Evolutionary conservation across 1,139 yeast genomes (phyloP), one percentile per base, ranked within the genome.

Genomic region (Candida sojae): DNA sequence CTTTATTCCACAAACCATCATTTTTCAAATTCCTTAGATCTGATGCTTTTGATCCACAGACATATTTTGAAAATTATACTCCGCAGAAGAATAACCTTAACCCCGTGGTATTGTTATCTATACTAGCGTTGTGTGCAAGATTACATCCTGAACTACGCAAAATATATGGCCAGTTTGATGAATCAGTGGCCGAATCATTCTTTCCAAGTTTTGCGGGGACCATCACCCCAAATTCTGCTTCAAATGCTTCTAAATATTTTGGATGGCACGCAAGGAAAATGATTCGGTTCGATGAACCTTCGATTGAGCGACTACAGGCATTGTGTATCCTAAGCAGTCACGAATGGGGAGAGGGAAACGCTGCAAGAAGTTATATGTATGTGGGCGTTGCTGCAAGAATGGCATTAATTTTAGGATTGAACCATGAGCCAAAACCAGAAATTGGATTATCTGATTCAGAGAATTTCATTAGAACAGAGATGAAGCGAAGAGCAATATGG

Each of bases 261-360:
- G 75, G 72, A 1, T 70, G 70, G 67, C 72, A 70, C 50, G 74
- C 75, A 5, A 52, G 74, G 43, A 58, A 57, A 38, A 42, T 56
- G 8, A 51, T 71, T 10, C 60, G 59, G 42, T 71, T 71, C 56
- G 76, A 71, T 50, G 62, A 66, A 44, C 76, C 77, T 1, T 59
- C 74, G 1, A 58, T 71, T 2, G 73, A 67, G 43, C 51, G 73
- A 36, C 65, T 70, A 2, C 77, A 71, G 49, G 73, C 75, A 1
- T 56, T 71, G 39, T 55, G 67, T 1, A 59, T 71, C 36, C 54
- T 71, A 5, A 68, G 74, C 48, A 66, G 72, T 45, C 76, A 71
- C 55, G 75, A 71, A 56, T 71, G 76, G 76, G 75, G 75, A 0
- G 73, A 70, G 47, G 69, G 68, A 10, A 68, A 68, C 48, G 68